Evolutionary conservation across 2,329 filamentous ascomycete species (phyloP), one percentile per base, ranked within the genome.

Genomic region (Trichoderma gracile): DNA sequence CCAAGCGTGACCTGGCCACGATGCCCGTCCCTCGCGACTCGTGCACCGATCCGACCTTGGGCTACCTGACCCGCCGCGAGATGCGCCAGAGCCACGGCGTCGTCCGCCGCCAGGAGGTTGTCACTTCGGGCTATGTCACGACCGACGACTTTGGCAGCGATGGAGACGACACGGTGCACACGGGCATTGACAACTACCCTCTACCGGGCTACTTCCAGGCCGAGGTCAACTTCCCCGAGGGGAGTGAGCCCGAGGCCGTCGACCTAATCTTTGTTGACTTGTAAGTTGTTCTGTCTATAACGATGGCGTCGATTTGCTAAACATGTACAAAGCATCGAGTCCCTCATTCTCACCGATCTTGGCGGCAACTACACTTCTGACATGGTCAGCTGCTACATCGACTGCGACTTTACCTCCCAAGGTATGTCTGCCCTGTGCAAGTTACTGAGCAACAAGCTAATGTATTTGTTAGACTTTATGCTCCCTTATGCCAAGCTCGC

Each of bases 261-360:
- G 84, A 86, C 66, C 70, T 86, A 0, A 75, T 86, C 25, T 85
- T 85, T 69, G 71, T 83, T 15, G 82, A 85, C 67, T 85, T 82
- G 78, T 79, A 66, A 72, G 77, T 74, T 3, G 12, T 42, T 2
- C 59, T 3, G 15, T 14, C 50, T 1, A 14, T 9, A 17, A 4
- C 1, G 23, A 12, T 52, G 5, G 47, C 5, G 19, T 7, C n/a
- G 1, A 2, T 2, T 5, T 2, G 10, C 21, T 45, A 15, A 15
- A 42, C 9, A 27, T 43, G 19, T n/a, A 5, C 5, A 8, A 53
- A 79, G 77, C 66, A 79, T 80, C 68, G 72, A 79, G 67, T 71
- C 68, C 15, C 72, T 75, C 46, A 68, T 81, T 17, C 68, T 80
- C 23, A 66, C 68, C 5, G 73, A 75, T 49, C 75, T 81, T 8